These are phyloP conservation scores for Mucor ambiguus DNA, from an alignment of 371 early-diverging fungal genomes.

Conservation along the genomic window DNA sequence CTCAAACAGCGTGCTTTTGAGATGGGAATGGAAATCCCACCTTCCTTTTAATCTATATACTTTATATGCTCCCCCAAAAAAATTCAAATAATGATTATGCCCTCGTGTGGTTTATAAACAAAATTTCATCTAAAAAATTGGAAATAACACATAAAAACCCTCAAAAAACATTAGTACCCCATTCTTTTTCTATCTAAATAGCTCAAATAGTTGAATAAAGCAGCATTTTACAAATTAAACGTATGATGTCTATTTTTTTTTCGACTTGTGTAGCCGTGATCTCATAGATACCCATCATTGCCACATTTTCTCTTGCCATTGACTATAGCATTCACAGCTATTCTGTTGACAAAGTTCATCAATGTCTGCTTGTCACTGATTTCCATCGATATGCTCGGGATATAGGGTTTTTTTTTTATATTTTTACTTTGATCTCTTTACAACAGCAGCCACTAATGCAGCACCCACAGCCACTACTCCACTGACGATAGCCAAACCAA, in stretches of 20 bases:
- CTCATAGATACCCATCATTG: not conserved
- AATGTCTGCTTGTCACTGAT: not conserved
- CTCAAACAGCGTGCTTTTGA: slow-evolving; percentile 46
- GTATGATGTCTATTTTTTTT: not conserved
- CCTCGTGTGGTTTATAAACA: slow-evolving; percentile 3
- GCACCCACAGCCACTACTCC: slow-evolving; percentile 72
- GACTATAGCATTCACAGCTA: no score
- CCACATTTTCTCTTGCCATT: not conserved
- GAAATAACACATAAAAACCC: not conserved
- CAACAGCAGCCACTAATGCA: slow-evolving; percentile 46
- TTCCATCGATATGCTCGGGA: not conserved
- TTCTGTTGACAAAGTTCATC: no score
- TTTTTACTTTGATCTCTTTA: slow-evolving; percentile 34
- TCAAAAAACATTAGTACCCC: not conserved
- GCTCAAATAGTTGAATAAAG: not conserved
- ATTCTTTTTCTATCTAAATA: not conserved
- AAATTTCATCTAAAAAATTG: not conserved
- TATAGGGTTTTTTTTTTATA: not conserved
- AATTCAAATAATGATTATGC: slow-evolving; percentile 1
- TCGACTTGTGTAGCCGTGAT: not conserved
- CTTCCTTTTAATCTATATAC: not conserved
- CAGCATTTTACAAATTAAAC: not conserved
- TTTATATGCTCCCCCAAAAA: not conserved
- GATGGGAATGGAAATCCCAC: slow-evolving; percentile 35
- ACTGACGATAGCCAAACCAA: slow-evolving; percentile 91